Conservation (phyloP, 2,329 filamentous ascomycete species). For the Penicillium aurantiogriseum region DNA sequence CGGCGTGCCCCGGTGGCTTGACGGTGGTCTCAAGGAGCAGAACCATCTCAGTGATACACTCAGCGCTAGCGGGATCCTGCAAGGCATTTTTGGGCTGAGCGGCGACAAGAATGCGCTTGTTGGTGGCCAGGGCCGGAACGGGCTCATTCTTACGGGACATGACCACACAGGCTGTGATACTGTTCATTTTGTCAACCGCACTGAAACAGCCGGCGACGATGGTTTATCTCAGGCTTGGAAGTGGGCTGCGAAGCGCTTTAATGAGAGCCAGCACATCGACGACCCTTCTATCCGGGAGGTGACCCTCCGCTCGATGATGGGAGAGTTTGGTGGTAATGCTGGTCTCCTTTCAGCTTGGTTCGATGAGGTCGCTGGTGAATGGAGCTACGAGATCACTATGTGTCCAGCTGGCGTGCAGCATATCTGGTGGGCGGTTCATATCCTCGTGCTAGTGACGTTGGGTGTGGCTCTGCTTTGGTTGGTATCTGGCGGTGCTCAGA, state of each 20-base stretch:
- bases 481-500: neutral
- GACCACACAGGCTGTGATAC: conserved; percentile 94
- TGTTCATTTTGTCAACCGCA: conserved; percentile 74
- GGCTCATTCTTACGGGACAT: conserved; percentile 86
- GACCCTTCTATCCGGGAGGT: conserved; percentile 69
- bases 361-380: conserved; percentile 64
- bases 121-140: conserved; percentile 65
- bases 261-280: conserved; percentile 1
- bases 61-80: conserved; percentile 68
- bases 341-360: conserved; percentile 90
- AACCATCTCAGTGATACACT: conserved; percentile 78
- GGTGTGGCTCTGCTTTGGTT: conserved; percentile 31
- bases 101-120: conserved; percentile 59
- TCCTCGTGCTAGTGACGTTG: conserved; percentile 60
- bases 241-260: conserved; percentile 40
- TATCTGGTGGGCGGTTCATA: conserved; percentile 89
- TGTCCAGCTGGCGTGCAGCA: conserved; percentile 84
- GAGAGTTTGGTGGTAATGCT: conserved; percentile 87
- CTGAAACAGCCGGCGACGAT: conserved; percentile 3
- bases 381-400: conserved; percentile 76
- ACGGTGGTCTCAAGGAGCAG: conserved; percentile 69
- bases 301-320: conserved; percentile 98
- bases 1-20: conserved; percentile 36
- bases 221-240: conserved; percentile 22
- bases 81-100: conserved; percentile 79